Base-by-base conservation (phyloP, 2,329 filamentous ascomycete species). In the Arthroderma uncinatum region DNA sequence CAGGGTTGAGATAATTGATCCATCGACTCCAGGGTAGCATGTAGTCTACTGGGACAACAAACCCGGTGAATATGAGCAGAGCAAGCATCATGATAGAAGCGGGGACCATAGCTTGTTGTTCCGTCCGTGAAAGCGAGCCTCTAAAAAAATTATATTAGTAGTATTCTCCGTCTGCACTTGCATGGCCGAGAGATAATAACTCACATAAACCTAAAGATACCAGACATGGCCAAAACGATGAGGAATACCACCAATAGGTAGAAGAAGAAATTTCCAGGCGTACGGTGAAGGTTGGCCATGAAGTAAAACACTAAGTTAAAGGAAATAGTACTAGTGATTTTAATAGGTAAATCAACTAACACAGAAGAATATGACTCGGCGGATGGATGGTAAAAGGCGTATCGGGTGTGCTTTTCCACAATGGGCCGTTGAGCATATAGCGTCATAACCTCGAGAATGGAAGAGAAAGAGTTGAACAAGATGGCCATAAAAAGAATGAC, bases 271-370 rank as follows among this genome's bases (percentile, higher is more conserved):
- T 83, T 72, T 1, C 84, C 85, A 0, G 87, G 75, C 62, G 85
- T 83, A 53, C 89, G 80, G 57, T 86, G 81, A 34, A 96, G 75
- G 61, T 90, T 86, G 0, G 87, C 85, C 82, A 95, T 85, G 72
- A 95, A 95, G 74, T 95, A 95, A 2, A 95, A 72, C 0, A 82
- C 78, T 28, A 90, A 56, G 68, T 95, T 93, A 77, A 94, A 94
- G 2, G 81, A 72, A 61, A 93, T 78, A 0, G 81, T 73, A 64
- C 90, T 91, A n/a, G 72, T 33, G 10, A 94, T 71, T 71, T 93
- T 95, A 72, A 89, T 88, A 0, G 91, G 91, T 73, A 95, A 73
- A 64, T 95, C 91, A 0, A 87, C 82, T 59, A 89, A 79, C 16
- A 89, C 88, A 76, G 95, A 89, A 12, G 62, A 77, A 84, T 0